Conservation (phyloP, 176 grass and related monocot genomes). For the Triticum dicoccoides region DNA sequence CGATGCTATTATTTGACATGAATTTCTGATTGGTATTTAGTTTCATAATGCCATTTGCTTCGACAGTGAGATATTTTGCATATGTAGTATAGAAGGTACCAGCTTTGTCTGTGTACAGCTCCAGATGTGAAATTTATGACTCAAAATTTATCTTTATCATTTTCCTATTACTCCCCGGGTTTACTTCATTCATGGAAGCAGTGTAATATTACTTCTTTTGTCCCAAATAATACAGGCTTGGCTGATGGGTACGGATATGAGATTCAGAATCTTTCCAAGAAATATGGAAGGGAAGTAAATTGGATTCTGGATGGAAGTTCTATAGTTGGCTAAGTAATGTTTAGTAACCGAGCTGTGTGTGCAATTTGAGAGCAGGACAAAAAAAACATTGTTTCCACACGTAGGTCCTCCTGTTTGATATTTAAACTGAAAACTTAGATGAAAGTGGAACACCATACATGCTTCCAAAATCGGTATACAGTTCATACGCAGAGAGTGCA, state of each 20-base stretch:
- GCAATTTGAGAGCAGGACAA: background rate
- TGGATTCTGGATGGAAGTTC: background rate
- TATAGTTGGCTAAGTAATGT: background rate
- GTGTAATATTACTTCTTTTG: background rate
- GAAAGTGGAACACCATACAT: constrained; percentile 4
- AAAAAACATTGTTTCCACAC: background rate
- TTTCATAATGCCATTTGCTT: too few species aligned
- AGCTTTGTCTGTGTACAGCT: too few species aligned
- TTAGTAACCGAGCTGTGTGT: background rate
- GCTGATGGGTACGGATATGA: background rate
- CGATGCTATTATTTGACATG: background rate
- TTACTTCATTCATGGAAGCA: background rate
- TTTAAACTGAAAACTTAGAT: background rate
- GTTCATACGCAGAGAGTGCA: background rate
- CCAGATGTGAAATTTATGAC: background rate
- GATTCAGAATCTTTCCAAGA: background rate
- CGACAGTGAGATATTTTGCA: too few species aligned
- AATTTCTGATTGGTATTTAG: too few species aligned
- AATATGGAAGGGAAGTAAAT: background rate
- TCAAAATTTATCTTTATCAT: background rate
- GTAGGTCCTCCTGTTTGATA: background rate
- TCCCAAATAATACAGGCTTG: background rate
- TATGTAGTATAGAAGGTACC: too few species aligned
- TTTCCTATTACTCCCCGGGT: background rate
- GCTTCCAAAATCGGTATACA: background rate